Percentiles rank a stretch among this genome's conserved stretches.
Conservation (phyloP, 371 early-diverging fungal genomes). For the Dichotomocladium elegans region DNA sequence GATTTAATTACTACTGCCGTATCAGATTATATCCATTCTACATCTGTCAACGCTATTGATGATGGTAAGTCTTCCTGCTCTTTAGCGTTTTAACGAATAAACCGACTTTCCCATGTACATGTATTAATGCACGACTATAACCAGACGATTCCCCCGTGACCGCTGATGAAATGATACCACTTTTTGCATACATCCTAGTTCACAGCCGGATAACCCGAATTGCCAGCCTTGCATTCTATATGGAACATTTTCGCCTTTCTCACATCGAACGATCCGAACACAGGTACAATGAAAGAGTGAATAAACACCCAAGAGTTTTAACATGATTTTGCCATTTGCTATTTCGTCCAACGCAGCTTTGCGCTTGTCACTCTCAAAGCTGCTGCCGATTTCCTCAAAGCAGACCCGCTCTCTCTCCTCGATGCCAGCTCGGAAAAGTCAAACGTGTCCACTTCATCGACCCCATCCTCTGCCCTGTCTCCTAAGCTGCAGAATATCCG, state of each 20-base stretch:
- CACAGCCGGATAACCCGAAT: slow-evolving; percentile 48
- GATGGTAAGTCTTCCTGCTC: slow-evolving; percentile 22
- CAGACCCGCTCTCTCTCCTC: slow-evolving; percentile 47
- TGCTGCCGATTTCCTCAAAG: slow-evolving; percentile 52
- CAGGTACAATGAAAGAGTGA: too few relatives aligned
- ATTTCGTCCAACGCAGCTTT: slow-evolving; percentile 28
- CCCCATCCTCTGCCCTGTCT: slow-evolving; percentile 11
- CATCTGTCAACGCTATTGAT: background rate
- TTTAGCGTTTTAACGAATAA: too few relatives aligned
- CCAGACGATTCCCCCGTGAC: slow-evolving; percentile 44
- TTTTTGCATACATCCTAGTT: slow-evolving; percentile 52
- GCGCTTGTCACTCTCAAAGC: slow-evolving; percentile 53
- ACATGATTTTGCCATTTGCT: background rate
- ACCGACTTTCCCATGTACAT: too few relatives aligned
- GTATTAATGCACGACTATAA: too few relatives aligned
- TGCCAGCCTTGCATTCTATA: slow-evolving; percentile 54
- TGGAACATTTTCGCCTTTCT: slow-evolving; percentile 51
- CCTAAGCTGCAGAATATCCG: slow-evolving; percentile 13
- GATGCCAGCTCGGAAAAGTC: slow-evolving; percentile 29
- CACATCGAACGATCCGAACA: slow-evolving; percentile 46
- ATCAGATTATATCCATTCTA: slow-evolving; percentile 16
- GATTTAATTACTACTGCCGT: slow-evolving; percentile 39
- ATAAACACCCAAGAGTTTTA: too few relatives aligned
- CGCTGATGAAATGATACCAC: slow-evolving; percentile 61
- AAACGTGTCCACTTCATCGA: slow-evolving; percentile 17